Evolutionary conservation across 805 yeast genomes (phyloP), one percentile per base, ranked within the genome.

Genomic region (Kurtzmaniella fragi): DNA sequence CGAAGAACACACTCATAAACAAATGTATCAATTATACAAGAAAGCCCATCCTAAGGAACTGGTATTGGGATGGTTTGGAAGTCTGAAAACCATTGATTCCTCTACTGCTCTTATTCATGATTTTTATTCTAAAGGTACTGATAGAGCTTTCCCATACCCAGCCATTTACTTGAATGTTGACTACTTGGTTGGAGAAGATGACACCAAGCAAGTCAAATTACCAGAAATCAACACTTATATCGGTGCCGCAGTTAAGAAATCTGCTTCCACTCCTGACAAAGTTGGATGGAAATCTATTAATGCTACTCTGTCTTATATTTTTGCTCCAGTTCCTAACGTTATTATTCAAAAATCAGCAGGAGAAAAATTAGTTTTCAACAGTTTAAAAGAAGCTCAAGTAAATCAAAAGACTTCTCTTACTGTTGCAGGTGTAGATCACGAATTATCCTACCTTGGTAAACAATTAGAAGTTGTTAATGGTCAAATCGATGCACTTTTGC

Each of bases 11-110:
- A 82, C 78, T 57, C 88, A 85, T 70, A 75, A 77, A 55, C 67
- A 80, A 27, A 75, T 84, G 61, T 84, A 70, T 62, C 80, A 78
- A 50, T 66, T 88, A 54, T 78, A 84, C 64, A 83, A 81, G 66
- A 78, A 78, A 56, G 80, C 91, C 27, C 82, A 82, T 62, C 91
- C 93, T 41, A 84, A 83, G 56, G 84, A 81, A 47, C 71, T 73
- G 37, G 82, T 88, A 40, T 71, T 88, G 35, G 96, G 96, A 40
- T 88, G 96, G 96, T 88, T 84, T 59, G 80, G 82, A 37, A 68
- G 76, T 31, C 68, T 83, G 13, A 65, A 70, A 35, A 70, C 68
- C 47, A 74, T 86, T 46, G 90, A 84, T 62, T 72, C 78, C 40
- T 76, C 82, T 58, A 78, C 89, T 11, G 86, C 86, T 8, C 71